Conservation (phyloP, 352 stramenopile genomes). For the Phytophthora crassamura region DNA sequence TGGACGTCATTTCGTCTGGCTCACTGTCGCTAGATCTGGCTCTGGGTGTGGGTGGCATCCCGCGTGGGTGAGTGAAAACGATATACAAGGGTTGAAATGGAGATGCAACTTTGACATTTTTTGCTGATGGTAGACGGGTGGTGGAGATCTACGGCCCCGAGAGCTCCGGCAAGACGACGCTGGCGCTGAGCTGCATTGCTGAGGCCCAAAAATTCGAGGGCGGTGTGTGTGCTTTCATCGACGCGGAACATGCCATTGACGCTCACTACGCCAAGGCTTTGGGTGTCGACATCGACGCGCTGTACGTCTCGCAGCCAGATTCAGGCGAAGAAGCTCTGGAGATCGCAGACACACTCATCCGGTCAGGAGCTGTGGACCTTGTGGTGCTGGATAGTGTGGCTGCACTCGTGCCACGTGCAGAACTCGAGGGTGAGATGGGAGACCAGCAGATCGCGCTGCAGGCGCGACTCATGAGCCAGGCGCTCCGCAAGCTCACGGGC, state of each 20-base stretch:
- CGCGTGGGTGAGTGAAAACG: constrained; percentile 76
- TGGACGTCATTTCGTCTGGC: constrained; percentile 95
- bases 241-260: constrained; percentile 99
- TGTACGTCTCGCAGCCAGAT: constrained; percentile 98
- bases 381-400: constrained; percentile 98
- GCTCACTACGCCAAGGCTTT: constrained; percentile 93
- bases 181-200: constrained; percentile 97
- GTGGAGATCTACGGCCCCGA: constrained; percentile 99
- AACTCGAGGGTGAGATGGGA: constrained; percentile 95
- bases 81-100: not conserved
- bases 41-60: constrained; percentile 93
- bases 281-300: constrained; percentile 95
- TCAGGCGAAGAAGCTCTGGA: constrained; percentile 98
- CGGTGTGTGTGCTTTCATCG: constrained; percentile 97
- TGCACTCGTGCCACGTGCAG: constrained; percentile 96
- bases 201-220: constrained; percentile 93
- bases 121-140: constrained; percentile 80
- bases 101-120: constrained; percentile 21
- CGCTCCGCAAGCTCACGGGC: constrained; percentile 97
- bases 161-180: constrained; percentile 98
- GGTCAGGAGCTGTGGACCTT: constrained; percentile 96
- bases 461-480: constrained; percentile 97
- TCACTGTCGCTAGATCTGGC: constrained; percentile 94
- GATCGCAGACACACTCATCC: constrained; percentile 98
- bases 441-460: constrained; percentile 98